Evolutionary conservation across 2,329 filamentous ascomycete species (phyloP).

Genomic region (Ceratocystis cubensis): DNA sequence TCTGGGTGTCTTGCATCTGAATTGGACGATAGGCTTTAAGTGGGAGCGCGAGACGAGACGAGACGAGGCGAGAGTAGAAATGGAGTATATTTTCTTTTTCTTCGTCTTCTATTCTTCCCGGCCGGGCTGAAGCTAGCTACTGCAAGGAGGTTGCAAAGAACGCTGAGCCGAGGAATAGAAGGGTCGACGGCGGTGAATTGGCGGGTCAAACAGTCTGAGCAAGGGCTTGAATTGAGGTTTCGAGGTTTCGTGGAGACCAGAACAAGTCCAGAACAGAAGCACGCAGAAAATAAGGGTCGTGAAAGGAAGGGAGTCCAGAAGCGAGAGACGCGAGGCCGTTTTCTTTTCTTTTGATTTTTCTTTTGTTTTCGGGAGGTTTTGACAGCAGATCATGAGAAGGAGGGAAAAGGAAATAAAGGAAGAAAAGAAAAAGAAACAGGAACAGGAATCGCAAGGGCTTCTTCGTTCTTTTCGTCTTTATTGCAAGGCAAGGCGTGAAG

Average conservation of each 20-base stretch:
- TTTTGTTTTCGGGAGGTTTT: neutral
- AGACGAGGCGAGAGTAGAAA: neutral
- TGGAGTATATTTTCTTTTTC: neutral
- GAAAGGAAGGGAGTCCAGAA: neutral
- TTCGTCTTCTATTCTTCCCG: neutral
- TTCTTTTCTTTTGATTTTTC: neutral
- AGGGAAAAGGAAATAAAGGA: neutral
- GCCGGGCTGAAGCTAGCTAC: no score
- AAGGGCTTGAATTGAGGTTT: neutral
- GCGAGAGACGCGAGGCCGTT: neutral
- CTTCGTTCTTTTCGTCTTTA: neutral
- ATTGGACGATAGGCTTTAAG: no score
- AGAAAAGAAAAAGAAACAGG: neutral
- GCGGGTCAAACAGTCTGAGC: neutral
- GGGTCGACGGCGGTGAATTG: neutral
- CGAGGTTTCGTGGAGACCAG: no score
- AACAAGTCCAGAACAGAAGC: no score
- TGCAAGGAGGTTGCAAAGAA: neutral
- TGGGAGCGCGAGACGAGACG: no score
- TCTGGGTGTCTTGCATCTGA: neutral
- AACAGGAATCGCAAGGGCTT: neutral
- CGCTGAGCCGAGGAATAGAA: conserved; percentile 2
- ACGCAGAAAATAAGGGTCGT: no score
- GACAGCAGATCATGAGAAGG: neutral
- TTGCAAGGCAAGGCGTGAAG: neutral